Base-by-base conservation (phyloP, 257 asterid species). In the Nicotiana undulata region DNA sequence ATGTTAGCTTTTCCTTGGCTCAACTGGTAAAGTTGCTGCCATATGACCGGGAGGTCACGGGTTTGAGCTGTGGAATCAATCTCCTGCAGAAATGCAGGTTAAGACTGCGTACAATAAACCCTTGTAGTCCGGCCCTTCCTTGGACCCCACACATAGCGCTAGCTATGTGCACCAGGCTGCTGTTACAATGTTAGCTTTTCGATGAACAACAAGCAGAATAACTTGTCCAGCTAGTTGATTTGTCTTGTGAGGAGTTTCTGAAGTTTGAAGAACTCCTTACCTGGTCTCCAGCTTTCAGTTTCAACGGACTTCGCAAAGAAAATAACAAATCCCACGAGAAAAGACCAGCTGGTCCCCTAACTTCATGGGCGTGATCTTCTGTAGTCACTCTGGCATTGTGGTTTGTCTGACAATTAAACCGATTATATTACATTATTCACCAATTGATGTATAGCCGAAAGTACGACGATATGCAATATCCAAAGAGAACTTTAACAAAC, bases 311-410 rank as follows among this genome's bases (percentile, higher is more conserved):
- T 82, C 95, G 88, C 75, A 95, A 66, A 65, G 93, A 93, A 85
- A 91, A 89, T 11, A 93, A 86, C 89, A 75, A 86, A 80, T 94
- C 99, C 99, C 99, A 89, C 5, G 98, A 90, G 92, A 94, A 96
- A 63, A 96, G 97, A 51, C 98, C 97, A 1, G 98, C 97, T 64
- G 99, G 79, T 74, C 98, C 98, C 88, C 86, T 85, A 56, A 92
- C 94, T 89, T 94, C 99, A 10, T 91, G 89, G 15, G 96, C 97
- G 81, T 94, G 98, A 86, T 92, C 99, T 86, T 94, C 98, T 11
- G 94, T 89, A 11, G 95, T 92, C 74, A 96, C 98, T 80, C 79
- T 84, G 37, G 81, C 83, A 70, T 92, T 96, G 88, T 96, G 99
- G 87, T 96, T 96, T 84, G 91, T 86, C 98, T 63, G 55, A 44